Base-by-base conservation (phyloP, 169 alveolate genomes). In the Eimeria mitis region DNA sequence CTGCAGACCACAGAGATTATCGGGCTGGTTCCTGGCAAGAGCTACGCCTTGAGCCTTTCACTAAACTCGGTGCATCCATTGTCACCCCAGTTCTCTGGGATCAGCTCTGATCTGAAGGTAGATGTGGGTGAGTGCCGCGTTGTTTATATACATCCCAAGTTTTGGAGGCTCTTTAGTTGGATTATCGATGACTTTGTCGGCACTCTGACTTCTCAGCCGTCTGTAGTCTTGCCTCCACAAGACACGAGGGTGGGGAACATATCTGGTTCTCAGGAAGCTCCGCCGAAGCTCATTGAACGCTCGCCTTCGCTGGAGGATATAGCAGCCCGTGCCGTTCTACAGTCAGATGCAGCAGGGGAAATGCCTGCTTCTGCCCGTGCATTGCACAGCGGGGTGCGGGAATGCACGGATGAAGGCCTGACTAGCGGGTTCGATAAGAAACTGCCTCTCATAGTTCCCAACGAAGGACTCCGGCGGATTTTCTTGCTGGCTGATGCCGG, bases 101-200 rank as follows among this genome's bases (percentile, higher is more conserved):
- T 73, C 56, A 40, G 87, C 56, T 81, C 81, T 11, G 31, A 23
- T 40, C 81, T 92, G 49, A 49, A 84, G 70, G 89, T 92, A 28
- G 94, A 92, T 34, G 47, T 92, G 78, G 96, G 96, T n/a, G 14
- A 94, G 2, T 73, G 78, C 89, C 88, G 89, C n/a, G 94, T 92
- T 59, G 94, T 83, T 2, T 92, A 92, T 40, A 34, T 92, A 4
- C 96, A 92, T 84, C 75, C 68, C 75, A 81, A 92, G 63, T 92
- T 92, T 71, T 92, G 96, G 96, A 63, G 89, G 79, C 92, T 92
- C 44, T 92, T 92, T 68, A 89, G 81, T 54, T 92, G 96, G 96
- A 63, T 92, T 2, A n/a, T 83, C 61, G 94, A 68, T 34, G 76
- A 88, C 34, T 92, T 92, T 75, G 52, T 83, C 25, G 87, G 94